Evolutionary conservation across 2,329 filamentous ascomycete genomes (phyloP), one percentile per base, ranked within the genome.

Genomic region (Talaromyces islandicus): DNA sequence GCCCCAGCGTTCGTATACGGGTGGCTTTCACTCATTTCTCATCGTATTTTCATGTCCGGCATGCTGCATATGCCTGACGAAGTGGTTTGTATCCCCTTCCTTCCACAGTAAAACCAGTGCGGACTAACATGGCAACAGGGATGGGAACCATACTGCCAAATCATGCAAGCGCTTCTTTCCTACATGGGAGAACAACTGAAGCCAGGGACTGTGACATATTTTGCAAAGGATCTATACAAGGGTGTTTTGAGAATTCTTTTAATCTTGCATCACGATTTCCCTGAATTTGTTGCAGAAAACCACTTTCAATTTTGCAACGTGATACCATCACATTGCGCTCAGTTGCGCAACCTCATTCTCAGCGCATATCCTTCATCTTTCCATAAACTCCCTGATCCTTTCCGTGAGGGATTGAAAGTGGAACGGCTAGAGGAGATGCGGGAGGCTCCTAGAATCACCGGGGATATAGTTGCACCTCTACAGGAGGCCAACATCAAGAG

Each of bases 211-310:
- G 82, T 91, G 17, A 81, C 87, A 3, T 80, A 85, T 35, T 82
- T 90, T 56, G 85, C 88, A 35, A 92, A 91, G 71, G 90, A 93
- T 58, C 85, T 96, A 63, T 97, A 96, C 73, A 88, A 91, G 62
- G 91, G 88, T 9, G 85, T 90, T 1, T 79, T 96, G 54, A 92
- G 95, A 70, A 84, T 97, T 62, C 78, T 97, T 58, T 79, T 96
- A 35, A 84, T 96, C 57, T 79, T 99, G 57, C 90, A 96, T 66
- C 94, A 97, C 70, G 94, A 99, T 73, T 97, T 91, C 75, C 90
- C 93, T 0, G 92, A 97, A 60, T 99, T 96, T 74, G 78, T 99
- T 48, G 89, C 90, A 6, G 90, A 92, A 67, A 91, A 96, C 72
- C 90, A 96, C 70, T 86, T 90, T 66, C 85, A 86, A 66, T 85